A percentile compares a stretch with the other conserved stretches of the same genome.
Evolutionary conservation across 2,329 filamentous ascomycete species (phyloP).

Genomic region (Pseudogymnoascus sp.): DNA sequence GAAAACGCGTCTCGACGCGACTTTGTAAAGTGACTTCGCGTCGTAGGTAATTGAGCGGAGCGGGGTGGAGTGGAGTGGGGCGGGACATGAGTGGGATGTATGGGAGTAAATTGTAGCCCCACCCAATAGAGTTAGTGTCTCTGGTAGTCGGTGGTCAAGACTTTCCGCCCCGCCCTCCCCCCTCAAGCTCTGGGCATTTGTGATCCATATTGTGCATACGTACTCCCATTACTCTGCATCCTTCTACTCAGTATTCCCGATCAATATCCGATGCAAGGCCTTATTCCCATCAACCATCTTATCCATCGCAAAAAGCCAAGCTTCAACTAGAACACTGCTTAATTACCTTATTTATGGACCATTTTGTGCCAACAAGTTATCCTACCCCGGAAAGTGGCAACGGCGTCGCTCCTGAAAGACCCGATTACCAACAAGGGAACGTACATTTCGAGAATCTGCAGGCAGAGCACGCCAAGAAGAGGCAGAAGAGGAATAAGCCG

Average conservation of each 20-base stretch:
- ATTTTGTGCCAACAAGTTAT: not conserved
- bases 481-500: constrained; percentile 78
- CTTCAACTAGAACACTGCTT: not conserved
- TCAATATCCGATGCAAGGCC: constrained; percentile 1
- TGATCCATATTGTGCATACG: not conserved
- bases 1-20: not conserved
- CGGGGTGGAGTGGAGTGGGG: not conserved
- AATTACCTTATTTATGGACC: constrained; percentile 4
- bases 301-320: not conserved
- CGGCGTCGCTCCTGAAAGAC: not conserved
- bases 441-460: not conserved
- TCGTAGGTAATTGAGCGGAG: not conserved
- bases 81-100: not conserved
- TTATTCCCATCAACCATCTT: constrained; percentile 27
- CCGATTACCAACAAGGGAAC: not conserved
- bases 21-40: not conserved
- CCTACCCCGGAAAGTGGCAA: not conserved
- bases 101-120: not conserved
- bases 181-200: not conserved
- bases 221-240: not conserved
- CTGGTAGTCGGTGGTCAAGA: not conserved
- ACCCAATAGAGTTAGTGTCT: not conserved
- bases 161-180: constrained; percentile 4
- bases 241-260: not conserved
- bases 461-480: constrained; percentile 40